Base-by-base conservation (phyloP, 345 rosid genomes). In the Dipteronia dyeriana region DNA sequence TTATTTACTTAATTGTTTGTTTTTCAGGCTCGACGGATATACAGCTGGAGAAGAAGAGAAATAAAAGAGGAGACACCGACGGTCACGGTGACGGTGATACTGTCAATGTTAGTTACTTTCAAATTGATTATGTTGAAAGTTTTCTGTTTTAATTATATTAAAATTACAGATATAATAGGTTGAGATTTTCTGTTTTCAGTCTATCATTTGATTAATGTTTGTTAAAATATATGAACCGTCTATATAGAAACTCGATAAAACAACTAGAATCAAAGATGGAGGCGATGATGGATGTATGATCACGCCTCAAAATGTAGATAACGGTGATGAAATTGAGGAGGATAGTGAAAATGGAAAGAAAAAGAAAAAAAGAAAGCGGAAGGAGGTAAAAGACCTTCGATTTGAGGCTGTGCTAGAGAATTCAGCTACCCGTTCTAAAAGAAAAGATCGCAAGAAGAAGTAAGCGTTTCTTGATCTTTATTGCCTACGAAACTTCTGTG, bases 381-480 rank as follows among this genome's bases (percentile, higher is more conserved):
- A 86, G 65, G 91, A 88, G 49, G 82, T 86, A 10, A 84, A 67
- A 0, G 99, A 93, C 70, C 92, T 92, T 75, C 89, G 96, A 20
- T 93, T 94, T 66, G 91, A 87, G 76, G 45, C 83, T 6, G 77
- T 64, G 6, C 10, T 76, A 34, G 89, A 84, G 4, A 78, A 76
- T 73, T 75, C 82, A 43, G 86, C 77, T 29, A 80, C 81, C 67
- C 79, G 75, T 7, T 88, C 89, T 3, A 90, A 84, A 76, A 83
- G 89, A 61, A 79, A 79, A 79, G 94, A 95, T 76, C 92, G 91
- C 75, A 94, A 84, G 87, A 92, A 90, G 71, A 89, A 84, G 96
- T 88, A 80, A 80, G 81, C 59, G 59, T 72, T 23, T 22, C n/a
- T 34, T 29, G 7, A 2, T 17, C 16, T 77, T 66, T 75, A 26